Evolutionary conservation across 2,329 filamentous ascomycete species (phyloP), one percentile per base, ranked within the genome.

Genomic region (Hymenoscyphus occultus): DNA sequence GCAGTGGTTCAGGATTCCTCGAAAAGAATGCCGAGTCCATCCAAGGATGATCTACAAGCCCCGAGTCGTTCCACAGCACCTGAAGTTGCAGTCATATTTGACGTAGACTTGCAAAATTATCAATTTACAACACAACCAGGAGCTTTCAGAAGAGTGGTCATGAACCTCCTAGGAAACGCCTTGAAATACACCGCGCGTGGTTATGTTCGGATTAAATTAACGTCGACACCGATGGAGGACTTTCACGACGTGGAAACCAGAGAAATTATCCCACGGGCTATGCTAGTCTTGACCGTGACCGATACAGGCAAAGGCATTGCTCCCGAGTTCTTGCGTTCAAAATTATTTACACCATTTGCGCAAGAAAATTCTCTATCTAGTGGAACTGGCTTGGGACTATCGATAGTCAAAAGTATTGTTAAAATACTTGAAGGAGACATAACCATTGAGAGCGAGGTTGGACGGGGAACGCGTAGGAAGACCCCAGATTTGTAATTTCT

Each of bases 241-340:
- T 65, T 72, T 2, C 45, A 67, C 6, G 68, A 63, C 10, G 14
- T 57, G 19, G 66, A 68, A 12, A 61, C 48, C 7, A 63, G 61
- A 32, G 71, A 74, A 22, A 14, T 56, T 10, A 64, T 72, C 9
- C 67, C 72, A 4, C 66, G 73, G 56, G 69, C 70, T 16, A 65
- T 68, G 39, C 74, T 86, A 45, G 81, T 81, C 1, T 90, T 95
- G 67, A 86, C 90, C 39, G 89, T 95, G 22, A 84, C 86, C 67
- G 92, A 95, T 72, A 93, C 90, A 0, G 88, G 88, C 0, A 84
- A 84, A 67, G 88, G 88, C 4, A 90, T 90, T 65, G 85, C 84
- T 0, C 79, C 83, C 19, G 84, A 89, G n/a, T 90, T 87, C 68
- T 77, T 89, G 54, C 80, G 83, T 16, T 83, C 83, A 1, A 82